phyloP scores from a whole-genome alignment of 1,284 basidiomycete genomes.

The Pseudozyma sp. region DNA sequence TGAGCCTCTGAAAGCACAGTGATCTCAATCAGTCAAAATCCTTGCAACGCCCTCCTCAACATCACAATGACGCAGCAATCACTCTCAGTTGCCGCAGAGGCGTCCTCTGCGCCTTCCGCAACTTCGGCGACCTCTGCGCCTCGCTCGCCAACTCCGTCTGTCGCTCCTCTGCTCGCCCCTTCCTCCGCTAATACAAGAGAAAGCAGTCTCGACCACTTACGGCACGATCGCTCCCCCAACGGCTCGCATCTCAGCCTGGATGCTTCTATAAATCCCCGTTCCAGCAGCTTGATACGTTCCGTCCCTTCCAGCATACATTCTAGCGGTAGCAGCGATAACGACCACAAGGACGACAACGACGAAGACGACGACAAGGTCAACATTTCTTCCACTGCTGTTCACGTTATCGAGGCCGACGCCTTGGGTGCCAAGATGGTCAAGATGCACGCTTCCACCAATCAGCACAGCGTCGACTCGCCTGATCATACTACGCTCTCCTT shows the following conservation, averaged over 20 bases:
- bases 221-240: not conserved
- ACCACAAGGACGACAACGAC: not conserved
- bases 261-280: constrained; percentile 17
- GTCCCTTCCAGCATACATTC: constrained; percentile 8
- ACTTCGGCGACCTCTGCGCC: constrained; percentile 4
- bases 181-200: constrained; percentile 10
- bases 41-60: not conserved
- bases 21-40: not conserved
- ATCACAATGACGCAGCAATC: constrained; percentile 14
- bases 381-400: not conserved
- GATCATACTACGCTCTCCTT: constrained; percentile 29
- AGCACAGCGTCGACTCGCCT: constrained; percentile 21
- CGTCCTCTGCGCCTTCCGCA: constrained; percentile 8
- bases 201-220: constrained; percentile 11
- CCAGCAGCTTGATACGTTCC: constrained; percentile 25
- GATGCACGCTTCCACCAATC: not conserved
- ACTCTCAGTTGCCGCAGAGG: not conserved
- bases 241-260: constrained; percentile 14
- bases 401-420: not conserved
- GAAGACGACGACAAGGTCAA: constrained; percentile 2
- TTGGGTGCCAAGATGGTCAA: constrained; percentile 4
- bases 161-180: constrained; percentile 24
- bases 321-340: not conserved
- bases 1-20: not conserved
- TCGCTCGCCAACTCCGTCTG: constrained; percentile 18